Base-by-base conservation (phyloP, 371 early-diverging fungal species). In the Dinochytrium kinnereticum region DNA sequence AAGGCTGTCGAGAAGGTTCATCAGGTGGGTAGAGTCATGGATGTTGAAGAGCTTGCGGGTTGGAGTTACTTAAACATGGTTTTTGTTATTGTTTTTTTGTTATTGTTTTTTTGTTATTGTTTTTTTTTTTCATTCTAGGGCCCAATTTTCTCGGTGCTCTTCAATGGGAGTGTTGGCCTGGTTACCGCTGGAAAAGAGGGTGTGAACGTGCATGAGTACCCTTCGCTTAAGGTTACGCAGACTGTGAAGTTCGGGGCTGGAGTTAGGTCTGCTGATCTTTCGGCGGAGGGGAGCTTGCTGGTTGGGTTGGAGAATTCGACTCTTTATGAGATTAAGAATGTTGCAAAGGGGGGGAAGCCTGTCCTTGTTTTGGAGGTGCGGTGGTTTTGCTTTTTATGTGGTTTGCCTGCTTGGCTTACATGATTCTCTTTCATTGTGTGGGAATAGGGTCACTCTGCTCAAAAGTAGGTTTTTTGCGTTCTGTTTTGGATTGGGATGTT, bases 281-380 rank as follows among this genome's bases (percentile, higher is more conserved):
- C 50, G n/a, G 33, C 19, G 2, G 59, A 55, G 5, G 80, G 73
- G 0, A 53, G 33, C 19, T 28, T 80, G n/a, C 49, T 77, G 1
- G 76, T 77, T 30, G 80, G 80, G 2, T 37, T 77, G 26, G 78
- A 77, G 40, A 78, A 78, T 51, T 79, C 79, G 7, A 53, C 59
- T 13, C 36, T 79, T 15, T 26, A 71, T 21, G 76, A 79, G 44
- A 40, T 78, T 34, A 68, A 68, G 44, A 70, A 69, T 24, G 44
- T 55, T 21, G 39, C 39, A 17, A 34, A 55, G 28, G 50, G 64
- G 36, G 53, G 39, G 40, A 37, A 64, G 30, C 21, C 38, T 5
- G 28, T 36, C 13, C 7, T 61, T 10, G 7, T 61, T 30, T 34
- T 61, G 34, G 61, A 61, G 61, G 61, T 61, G 13, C 13, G 61